These are phyloP conservation scores for Tuber magnatum DNA, from an alignment of 495 filamentous ascomycete genomes.

Conservation along the genomic window DNA sequence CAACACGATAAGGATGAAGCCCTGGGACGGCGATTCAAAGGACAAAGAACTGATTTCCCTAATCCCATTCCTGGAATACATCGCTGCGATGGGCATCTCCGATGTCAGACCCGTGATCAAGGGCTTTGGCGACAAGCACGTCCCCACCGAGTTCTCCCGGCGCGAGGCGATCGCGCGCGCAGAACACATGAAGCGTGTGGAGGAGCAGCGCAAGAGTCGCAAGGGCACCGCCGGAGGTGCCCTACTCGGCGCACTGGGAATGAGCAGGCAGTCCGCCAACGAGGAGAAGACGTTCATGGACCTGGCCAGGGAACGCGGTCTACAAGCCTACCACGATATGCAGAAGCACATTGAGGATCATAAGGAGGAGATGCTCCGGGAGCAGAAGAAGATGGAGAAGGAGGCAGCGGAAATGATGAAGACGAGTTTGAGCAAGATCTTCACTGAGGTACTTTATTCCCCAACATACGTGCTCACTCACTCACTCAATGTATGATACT, in stretches of 20 bases:
- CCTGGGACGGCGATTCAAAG: conserved; percentile 75
- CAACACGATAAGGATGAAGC: conserved; percentile 83
- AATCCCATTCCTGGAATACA: conserved; percentile 93
- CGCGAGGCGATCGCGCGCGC: conserved; percentile 78
- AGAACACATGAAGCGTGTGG: conserved; percentile 68
- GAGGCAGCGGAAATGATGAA: conserved; percentile 82
- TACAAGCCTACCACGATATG: conserved; percentile 77
- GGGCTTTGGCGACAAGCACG: conserved; percentile 76
- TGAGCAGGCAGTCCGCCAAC: conserved; percentile 52
- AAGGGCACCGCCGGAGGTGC: conserved; percentile 51
- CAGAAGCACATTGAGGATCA: conserved; percentile 86
- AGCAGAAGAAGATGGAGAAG: conserved; percentile 80
- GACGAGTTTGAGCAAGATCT: conserved; percentile 61
- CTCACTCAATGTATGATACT: neutral
- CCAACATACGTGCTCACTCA: too few relatives aligned
- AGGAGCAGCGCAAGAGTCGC: conserved; percentile 58
- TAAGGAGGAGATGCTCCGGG: conserved; percentile 86
- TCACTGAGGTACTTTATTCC: conserved; percentile 44
- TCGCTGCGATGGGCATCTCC: conserved; percentile 80
- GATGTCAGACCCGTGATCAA: conserved; percentile 80
- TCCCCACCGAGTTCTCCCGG: conserved; percentile 78
- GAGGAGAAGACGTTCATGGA: conserved; percentile 90
- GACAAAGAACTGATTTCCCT: conserved; percentile 78
- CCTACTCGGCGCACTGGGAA: conserved; percentile 62
- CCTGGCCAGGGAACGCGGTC: conserved; percentile 80